phyloP scores from a whole-genome alignment of 2,329 filamentous ascomycete genomes.

The Fusarium tupiense region DNA sequence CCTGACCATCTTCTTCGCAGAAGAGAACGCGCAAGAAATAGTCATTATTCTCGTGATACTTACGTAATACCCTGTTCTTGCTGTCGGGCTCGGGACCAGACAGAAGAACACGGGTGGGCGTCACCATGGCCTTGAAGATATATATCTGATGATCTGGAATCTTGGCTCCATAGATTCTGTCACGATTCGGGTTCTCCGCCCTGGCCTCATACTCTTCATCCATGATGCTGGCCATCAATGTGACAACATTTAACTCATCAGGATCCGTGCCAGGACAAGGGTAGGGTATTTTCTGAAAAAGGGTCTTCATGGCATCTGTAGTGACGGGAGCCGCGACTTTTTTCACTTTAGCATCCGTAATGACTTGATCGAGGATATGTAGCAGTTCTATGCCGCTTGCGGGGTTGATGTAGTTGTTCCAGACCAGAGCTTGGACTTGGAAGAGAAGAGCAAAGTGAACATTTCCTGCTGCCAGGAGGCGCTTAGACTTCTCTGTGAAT shows the following conservation, averaged over 20 bases:
- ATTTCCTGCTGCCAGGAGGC: constrained; percentile 36
- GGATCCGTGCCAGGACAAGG: constrained; percentile 62
- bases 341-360: constrained; percentile 37
- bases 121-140: constrained; percentile 67
- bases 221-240: constrained; percentile 53
- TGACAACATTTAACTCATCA: constrained; percentile 49
- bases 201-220: constrained; percentile 54
- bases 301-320: constrained; percentile 61
- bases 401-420: constrained; percentile 71
- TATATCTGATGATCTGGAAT: constrained; percentile 55
- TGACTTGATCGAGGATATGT: constrained; percentile 50
- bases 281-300: constrained; percentile 64
- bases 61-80: constrained; percentile 77
- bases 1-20: constrained; percentile 75
- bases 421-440: constrained; percentile 70
- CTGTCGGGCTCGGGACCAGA: constrained; percentile 72
- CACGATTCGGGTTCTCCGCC: constrained; percentile 34
- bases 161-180: constrained; percentile 40
- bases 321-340: constrained; percentile 54
- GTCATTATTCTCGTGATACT: constrained; percentile 67
- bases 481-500: constrained; percentile 30
- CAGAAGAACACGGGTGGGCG: constrained; percentile 66
- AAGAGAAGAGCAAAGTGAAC: constrained; percentile 65
- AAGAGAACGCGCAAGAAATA: constrained; percentile 78
- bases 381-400: constrained; percentile 59